phyloP scores from a whole-genome alignment of 306 rosid species.

The Hippophae gyantsensis region DNA sequence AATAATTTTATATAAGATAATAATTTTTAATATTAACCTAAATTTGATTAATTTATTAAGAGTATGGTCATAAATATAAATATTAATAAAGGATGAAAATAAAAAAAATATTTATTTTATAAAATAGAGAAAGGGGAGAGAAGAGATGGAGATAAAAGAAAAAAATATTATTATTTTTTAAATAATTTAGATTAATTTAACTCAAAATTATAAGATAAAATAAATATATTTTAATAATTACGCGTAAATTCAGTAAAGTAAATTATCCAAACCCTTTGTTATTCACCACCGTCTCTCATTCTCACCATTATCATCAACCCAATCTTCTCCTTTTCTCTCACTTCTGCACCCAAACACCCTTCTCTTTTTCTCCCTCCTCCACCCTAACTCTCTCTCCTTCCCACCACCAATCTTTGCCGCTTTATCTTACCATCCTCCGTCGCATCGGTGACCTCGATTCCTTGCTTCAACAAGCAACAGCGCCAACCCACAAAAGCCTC shows the following conservation, averaged over 20 bases:
- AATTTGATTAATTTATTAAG: no score
- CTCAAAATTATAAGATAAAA: neutral
- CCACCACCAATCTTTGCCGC: neutral
- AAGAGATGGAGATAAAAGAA: neutral
- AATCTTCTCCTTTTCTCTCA: neutral
- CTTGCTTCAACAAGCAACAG: slow-evolving; percentile 20
- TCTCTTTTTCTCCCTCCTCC: slow-evolving; percentile 3
- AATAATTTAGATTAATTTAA: neutral
- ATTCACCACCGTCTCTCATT: slow-evolving; percentile 40
- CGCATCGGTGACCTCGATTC: slow-evolving; percentile 29
- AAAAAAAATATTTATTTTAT: neutral
- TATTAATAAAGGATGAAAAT: neutral
- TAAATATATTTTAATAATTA: neutral
- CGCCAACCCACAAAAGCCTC: slow-evolving; percentile 1
- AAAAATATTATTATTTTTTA: neutral
- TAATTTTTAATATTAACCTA: no score
- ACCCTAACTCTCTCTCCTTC: slow-evolving; percentile 11
- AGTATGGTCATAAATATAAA: no score
- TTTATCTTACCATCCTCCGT: slow-evolving; percentile 26
- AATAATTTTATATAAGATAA: no score
- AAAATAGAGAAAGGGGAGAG: neutral
- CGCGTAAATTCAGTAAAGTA: neutral
- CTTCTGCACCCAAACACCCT: neutral
- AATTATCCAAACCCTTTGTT: slow-evolving; percentile 73
- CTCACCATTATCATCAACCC: slow-evolving; percentile 2